These are phyloP conservation scores for Garcia nutans DNA, from an alignment of 345 rosid species.

Conservation along the genomic window DNA sequence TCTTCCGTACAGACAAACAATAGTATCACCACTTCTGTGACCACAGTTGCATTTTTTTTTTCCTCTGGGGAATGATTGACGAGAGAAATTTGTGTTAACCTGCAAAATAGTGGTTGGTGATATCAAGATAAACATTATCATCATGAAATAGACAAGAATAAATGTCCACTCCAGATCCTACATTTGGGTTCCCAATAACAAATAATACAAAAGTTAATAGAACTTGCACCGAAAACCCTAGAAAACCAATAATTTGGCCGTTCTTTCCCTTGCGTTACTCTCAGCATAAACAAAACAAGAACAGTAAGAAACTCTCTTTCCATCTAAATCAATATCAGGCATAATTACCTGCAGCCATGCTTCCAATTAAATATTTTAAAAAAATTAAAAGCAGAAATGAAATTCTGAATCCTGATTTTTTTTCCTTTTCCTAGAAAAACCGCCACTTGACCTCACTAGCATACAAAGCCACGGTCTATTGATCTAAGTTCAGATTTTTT, in stretches of 20 bases:
- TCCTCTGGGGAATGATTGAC: constrained; percentile 16
- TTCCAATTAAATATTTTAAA: not conserved
- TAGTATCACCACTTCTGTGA: constrained; percentile 1
- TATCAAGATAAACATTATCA: not conserved
- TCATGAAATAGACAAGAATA: not conserved
- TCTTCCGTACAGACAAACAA: constrained; percentile 16
- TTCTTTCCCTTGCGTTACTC: not conserved
- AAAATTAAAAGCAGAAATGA: not conserved
- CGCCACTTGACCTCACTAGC: not conserved
- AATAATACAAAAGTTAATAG: not conserved
- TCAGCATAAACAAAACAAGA: not conserved
- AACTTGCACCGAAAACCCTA: not conserved
- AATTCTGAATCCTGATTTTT: not conserved
- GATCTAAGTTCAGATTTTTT: not conserved
- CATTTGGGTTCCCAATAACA: not conserved
- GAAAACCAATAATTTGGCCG: not conserved
- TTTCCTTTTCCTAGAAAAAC: not conserved
- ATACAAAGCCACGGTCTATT: not conserved
- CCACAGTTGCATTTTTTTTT: constrained; percentile 33
- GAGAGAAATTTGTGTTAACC: constrained; percentile 42
- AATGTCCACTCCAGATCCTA: not conserved
- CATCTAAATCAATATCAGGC: not conserved
- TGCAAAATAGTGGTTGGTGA: constrained; percentile 21
- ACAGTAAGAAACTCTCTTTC: not conserved
- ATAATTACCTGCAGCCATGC: not conserved